Conservation (phyloP, 805 yeast genomes). For the Candida takata region DNA sequence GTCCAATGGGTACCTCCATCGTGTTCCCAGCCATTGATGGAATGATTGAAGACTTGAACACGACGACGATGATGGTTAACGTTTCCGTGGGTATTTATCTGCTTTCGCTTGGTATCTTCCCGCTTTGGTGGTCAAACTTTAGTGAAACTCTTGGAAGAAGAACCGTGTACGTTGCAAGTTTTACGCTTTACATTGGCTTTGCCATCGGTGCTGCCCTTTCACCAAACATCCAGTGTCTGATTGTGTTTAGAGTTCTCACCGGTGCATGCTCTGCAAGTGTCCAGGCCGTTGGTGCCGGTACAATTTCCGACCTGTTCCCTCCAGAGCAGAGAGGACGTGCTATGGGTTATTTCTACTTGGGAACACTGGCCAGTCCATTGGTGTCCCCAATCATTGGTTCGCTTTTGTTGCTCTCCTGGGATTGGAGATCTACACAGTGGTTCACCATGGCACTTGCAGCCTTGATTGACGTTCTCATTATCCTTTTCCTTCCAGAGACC, state of each 20-base stretch:
- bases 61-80: slow-evolving; percentile 57
- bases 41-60: slow-evolving; percentile 46
- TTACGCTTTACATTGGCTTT: slow-evolving; percentile 54
- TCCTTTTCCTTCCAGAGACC: slow-evolving; percentile 70
- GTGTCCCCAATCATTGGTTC: slow-evolving; percentile 80
- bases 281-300: slow-evolving; percentile 87
- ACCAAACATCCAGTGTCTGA: slow-evolving; percentile 52
- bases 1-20: slow-evolving; percentile 87
- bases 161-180: slow-evolving; percentile 63
- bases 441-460: slow-evolving; percentile 65
- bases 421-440: slow-evolving; percentile 91
- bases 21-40: slow-evolving; percentile 70
- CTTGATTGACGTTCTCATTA: slow-evolving; percentile 38
- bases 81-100: slow-evolving; percentile 76
- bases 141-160: slow-evolving; percentile 74
- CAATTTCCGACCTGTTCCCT: slow-evolving; percentile 65
- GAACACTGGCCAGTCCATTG: slow-evolving; percentile 76
- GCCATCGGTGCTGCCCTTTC: slow-evolving; percentile 67
- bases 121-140: slow-evolving; percentile 84
- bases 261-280: slow-evolving; percentile 85
- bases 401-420: slow-evolving; percentile 60
- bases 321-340: slow-evolving; percentile 70
- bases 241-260: slow-evolving; percentile 60
- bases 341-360: slow-evolving; percentile 74
- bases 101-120: slow-evolving; percentile 68